phyloP scores from a whole-genome alignment of 352 stramenopile genomes.

The Phytophthora ramorum region DNA sequence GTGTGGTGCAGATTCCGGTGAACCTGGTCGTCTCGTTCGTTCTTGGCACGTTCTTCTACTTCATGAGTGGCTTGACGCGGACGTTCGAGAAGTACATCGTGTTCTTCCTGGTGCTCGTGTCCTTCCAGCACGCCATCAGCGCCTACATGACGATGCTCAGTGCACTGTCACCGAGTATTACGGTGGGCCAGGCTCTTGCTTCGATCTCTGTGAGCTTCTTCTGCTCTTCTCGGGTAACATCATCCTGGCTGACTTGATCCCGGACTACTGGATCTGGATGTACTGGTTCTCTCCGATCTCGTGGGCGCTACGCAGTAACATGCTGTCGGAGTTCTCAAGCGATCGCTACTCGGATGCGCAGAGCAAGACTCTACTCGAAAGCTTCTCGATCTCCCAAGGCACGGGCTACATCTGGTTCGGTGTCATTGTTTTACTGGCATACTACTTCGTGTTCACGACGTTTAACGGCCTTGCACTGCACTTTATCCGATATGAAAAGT shows the following conservation, averaged over 20 bases:
- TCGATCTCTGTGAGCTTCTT: constrained; percentile 66
- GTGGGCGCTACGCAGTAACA: constrained; percentile 60
- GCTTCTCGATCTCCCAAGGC: constrained; percentile 49
- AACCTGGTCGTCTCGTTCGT: constrained; percentile 71
- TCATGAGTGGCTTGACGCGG: constrained; percentile 82
- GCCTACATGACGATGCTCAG: constrained; percentile 73
- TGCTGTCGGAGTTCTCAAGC: constrained; percentile 65
- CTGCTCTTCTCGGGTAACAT: too few relatives aligned
- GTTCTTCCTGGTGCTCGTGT: constrained; percentile 77
- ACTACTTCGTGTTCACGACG: constrained; percentile 66
- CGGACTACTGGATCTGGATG: too few relatives aligned
- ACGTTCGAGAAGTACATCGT: constrained; percentile 78
- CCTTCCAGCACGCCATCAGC: constrained; percentile 77
- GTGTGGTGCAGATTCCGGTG: constrained; percentile 62
- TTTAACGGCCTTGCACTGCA: constrained; percentile 54
- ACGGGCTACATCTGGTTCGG: constrained; percentile 56
- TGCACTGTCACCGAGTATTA: constrained; percentile 61
- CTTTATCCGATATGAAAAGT: constrained; percentile 58
- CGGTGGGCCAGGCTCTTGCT: constrained; percentile 50
- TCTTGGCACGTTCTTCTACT: constrained; percentile 85
- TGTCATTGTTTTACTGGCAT: constrained; percentile 38
- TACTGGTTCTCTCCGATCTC: constrained; percentile 73
- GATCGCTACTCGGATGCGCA: constrained; percentile 30
- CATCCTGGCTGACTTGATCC: too few relatives aligned
- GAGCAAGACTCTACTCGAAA: constrained; percentile 24